Evolutionary conservation across 768 basidiomycete species (phyloP).

Genomic region (Russula brevipes): DNA sequence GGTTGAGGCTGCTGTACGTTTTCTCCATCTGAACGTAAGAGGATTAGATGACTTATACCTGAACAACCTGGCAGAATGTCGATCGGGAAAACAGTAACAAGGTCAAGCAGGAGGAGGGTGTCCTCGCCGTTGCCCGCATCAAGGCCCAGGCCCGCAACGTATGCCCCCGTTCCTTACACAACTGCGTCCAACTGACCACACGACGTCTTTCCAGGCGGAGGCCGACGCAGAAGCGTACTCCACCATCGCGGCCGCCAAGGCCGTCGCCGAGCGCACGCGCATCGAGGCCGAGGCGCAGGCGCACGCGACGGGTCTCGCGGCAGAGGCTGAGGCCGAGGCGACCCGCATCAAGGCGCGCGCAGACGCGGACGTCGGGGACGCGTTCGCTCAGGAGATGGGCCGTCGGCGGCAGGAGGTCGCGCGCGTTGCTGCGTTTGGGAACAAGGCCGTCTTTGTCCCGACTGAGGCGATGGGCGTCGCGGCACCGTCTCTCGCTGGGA

Average conservation of each 20-base stretch:
- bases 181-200: neutral
- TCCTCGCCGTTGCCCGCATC: slow-evolving; percentile 70
- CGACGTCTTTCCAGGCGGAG: slow-evolving; percentile 41
- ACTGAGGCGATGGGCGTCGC: slow-evolving; percentile 52
- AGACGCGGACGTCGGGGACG: slow-evolving; percentile 54
- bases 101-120: slow-evolving; percentile 80
- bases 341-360: slow-evolving; percentile 59
- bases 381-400: slow-evolving; percentile 74
- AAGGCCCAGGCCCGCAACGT: slow-evolving; percentile 59
- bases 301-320: slow-evolving; percentile 68
- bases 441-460: slow-evolving; percentile 67
- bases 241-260: slow-evolving; percentile 67
- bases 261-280: slow-evolving; percentile 56
- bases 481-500: slow-evolving; percentile 57
- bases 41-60: neutral
- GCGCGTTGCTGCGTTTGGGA: slow-evolving; percentile 60
- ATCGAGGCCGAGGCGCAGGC: slow-evolving; percentile 77
- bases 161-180: slow-evolving; percentile 17
- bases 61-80: slow-evolving; percentile 51
- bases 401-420: slow-evolving; percentile 59
- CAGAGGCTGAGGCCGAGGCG: slow-evolving; percentile 70
- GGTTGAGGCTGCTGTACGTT: slow-evolving; percentile 73
- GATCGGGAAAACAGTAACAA: slow-evolving; percentile 85
- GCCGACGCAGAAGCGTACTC: slow-evolving; percentile 75
- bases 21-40: neutral